phyloP scores from a whole-genome alignment of 176 grass and related monocot species.

The Triticum timopheevii region DNA sequence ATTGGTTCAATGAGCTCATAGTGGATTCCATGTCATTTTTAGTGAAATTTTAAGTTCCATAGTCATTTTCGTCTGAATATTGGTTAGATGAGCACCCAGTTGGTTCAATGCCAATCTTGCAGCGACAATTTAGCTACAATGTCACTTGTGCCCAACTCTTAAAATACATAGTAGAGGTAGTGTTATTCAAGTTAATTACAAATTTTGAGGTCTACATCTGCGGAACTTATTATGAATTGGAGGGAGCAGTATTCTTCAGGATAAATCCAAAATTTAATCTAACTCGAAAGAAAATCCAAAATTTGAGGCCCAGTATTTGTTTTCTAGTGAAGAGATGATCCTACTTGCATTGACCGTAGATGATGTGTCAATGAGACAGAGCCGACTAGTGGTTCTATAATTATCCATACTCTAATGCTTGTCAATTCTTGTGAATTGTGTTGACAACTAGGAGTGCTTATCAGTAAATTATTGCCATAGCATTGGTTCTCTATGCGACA shows the following conservation, averaged over 20 bases:
- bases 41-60: too few species aligned
- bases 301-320: neutral
- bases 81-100: neutral
- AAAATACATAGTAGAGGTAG: neutral
- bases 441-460: neutral
- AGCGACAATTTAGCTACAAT: neutral
- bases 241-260: too few species aligned
- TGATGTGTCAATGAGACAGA: neutral
- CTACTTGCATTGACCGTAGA: neutral
- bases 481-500: neutral
- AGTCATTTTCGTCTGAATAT: neutral
- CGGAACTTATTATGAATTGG: too few species aligned
- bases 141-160: neutral
- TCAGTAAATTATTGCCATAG: neutral
- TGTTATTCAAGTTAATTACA: neutral
- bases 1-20: neutral
- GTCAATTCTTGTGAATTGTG: neutral
- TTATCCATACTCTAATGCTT: neutral
- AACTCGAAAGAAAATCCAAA: neutral
- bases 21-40: too few species aligned
- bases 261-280: too few species aligned
- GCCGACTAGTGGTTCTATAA: neutral
- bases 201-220: neutral
- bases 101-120: neutral
- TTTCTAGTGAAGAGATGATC: neutral